phyloP scores from a whole-genome alignment of 2,329 filamentous ascomycete genomes.

The Aulographum hederae region DNA sequence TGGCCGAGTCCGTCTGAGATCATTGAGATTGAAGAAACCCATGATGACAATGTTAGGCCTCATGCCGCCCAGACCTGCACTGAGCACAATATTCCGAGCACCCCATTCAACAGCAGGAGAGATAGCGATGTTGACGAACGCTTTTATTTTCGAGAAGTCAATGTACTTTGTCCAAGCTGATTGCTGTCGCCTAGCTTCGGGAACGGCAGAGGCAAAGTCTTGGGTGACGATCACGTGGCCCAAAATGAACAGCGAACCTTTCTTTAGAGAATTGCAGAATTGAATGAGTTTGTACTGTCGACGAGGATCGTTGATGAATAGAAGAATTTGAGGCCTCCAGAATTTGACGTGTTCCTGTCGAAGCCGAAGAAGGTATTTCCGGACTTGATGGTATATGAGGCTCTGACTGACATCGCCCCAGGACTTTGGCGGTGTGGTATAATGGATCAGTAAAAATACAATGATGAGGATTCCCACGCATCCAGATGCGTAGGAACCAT shows the following conservation, averaged over 20 bases:
- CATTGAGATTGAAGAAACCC: conserved; percentile 65
- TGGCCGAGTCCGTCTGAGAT: conserved; percentile 40
- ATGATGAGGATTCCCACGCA: conserved; percentile 56
- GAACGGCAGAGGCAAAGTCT: conserved; percentile 60
- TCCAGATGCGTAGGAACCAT: conserved; percentile 59
- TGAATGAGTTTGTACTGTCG: conserved; percentile 68
- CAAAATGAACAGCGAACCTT: conserved; percentile 67
- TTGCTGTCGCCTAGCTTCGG: conserved; percentile 67
- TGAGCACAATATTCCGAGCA: conserved; percentile 62
- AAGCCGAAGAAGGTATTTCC: conserved; percentile 71
- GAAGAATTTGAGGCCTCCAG: conserved; percentile 74
- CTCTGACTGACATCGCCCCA: conserved; percentile 88
- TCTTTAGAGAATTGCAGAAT: conserved; percentile 84
- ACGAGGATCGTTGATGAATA: conserved; percentile 70
- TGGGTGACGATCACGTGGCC: conserved; percentile 77
- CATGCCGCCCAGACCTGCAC: conserved; percentile 73
- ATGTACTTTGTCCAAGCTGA: conserved; percentile 74
- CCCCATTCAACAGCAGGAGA: conserved; percentile 75
- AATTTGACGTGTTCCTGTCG: conserved; percentile 85
- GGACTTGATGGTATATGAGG: conserved; percentile 72
- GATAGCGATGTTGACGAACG: conserved; percentile 74
- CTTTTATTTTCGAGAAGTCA: conserved; percentile 71
- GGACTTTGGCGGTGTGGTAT: conserved; percentile 65
- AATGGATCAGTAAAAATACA: conserved; percentile 75
- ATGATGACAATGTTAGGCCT: conserved; percentile 71